Percentiles rank a stretch among this genome's conserved stretches.
These are phyloP conservation scores for Excoecaria cochinchinensis DNA, from an alignment of 345 rosid genomes.

Conservation along the genomic window DNA sequence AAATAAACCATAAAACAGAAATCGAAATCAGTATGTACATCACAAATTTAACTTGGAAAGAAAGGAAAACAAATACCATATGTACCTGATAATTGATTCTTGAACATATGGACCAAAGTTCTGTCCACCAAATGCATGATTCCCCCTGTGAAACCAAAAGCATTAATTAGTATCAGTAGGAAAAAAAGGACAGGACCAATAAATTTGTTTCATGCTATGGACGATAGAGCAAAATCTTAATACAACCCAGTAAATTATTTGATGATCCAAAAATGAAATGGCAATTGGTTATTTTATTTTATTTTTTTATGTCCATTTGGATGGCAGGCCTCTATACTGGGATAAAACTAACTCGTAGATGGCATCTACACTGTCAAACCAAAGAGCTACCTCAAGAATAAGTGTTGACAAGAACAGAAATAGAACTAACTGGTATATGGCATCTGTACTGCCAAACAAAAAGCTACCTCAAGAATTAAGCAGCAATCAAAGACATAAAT, in stretches of 20 bases:
- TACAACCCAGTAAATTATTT: neutral
- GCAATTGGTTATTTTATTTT: neutral
- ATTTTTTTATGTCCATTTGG: neutral
- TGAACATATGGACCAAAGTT: slow-evolving; percentile 29
- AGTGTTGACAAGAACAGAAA: neutral
- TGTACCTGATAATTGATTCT: slow-evolving; percentile 33
- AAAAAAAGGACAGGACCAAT: neutral
- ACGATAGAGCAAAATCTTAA: neutral
- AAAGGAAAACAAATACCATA: neutral
- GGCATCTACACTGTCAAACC: neutral
- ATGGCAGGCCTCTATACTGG: neutral
- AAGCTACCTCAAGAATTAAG: neutral
- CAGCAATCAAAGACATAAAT: slow-evolving; percentile 10
- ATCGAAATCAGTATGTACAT: slow-evolving; percentile 7
- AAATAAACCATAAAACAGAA: slow-evolving; percentile 14
- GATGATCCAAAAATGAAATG: neutral
- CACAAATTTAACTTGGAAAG: slow-evolving; percentile 6
- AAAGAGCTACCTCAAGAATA: neutral
- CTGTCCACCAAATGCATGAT: slow-evolving; percentile 28
- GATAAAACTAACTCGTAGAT: neutral
- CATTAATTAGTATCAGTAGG: neutral
- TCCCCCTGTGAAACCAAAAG: slow-evolving; percentile 34
- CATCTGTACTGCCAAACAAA: neutral
- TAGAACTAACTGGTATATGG: neutral
- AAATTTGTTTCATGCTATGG: neutral